A percentile compares a stretch with the other conserved stretches of the same genome.
Evolutionary conservation across 2,329 filamentous ascomycete genomes (phyloP).

Genomic region (Fusarium cyanostomum): DNA sequence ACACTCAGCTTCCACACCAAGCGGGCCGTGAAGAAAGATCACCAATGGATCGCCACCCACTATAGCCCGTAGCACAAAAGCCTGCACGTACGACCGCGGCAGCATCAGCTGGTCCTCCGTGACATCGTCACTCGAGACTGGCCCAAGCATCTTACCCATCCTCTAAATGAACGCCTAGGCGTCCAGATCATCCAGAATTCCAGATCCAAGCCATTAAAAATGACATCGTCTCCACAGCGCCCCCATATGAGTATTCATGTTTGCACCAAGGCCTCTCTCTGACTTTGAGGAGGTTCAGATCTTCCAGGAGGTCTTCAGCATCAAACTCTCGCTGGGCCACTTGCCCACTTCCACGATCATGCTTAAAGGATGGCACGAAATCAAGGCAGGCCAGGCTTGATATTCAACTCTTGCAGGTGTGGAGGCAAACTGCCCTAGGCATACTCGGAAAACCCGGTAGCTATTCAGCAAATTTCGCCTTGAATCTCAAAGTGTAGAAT

Average conservation of each 20-base stretch:
- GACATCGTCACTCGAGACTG: not conserved
- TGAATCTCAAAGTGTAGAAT: too few relatives aligned
- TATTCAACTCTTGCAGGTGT: too few relatives aligned
- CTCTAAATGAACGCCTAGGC: not conserved
- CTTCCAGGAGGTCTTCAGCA: not conserved
- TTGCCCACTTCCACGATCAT: too few relatives aligned
- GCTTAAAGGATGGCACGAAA: too few relatives aligned
- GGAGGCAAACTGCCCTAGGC: too few relatives aligned
- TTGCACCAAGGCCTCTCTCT: not conserved
- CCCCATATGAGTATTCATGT: not conserved
- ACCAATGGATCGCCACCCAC: slow-evolving; percentile 22
- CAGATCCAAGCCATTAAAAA: slow-evolving; percentile 1
- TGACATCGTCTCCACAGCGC: slow-evolving; percentile 7
- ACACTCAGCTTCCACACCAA: slow-evolving; percentile 16
- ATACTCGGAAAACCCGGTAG: too few relatives aligned
- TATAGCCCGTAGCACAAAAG: slow-evolving; percentile 15
- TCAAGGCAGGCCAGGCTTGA: too few relatives aligned
- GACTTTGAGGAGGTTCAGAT: slow-evolving; percentile 9
- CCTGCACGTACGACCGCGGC: slow-evolving; percentile 12
- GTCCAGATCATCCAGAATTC: not conserved
- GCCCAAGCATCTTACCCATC: not conserved
- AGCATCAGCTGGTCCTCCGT: slow-evolving; percentile 9
- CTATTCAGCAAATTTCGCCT: too few relatives aligned
- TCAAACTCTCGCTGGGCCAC: not conserved
- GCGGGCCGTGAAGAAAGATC: slow-evolving; percentile 11